Base-by-base conservation (phyloP, 768 basidiomycete genomes). In the Fistulinella prunicolor region DNA sequence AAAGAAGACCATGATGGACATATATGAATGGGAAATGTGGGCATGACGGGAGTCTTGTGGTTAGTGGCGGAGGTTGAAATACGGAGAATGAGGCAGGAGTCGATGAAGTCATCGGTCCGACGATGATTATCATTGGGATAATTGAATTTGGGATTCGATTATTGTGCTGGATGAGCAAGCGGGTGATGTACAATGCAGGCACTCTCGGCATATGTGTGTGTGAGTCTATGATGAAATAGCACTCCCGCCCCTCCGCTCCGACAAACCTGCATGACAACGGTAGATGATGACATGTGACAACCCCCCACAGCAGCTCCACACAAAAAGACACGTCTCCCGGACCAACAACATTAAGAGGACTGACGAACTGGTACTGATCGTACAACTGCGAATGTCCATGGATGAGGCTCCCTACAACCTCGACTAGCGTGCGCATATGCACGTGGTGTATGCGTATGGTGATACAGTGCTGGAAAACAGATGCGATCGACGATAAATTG, bases 391-490 rank as follows among this genome's bases (percentile, higher is more conserved):
- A 32, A 43, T 50, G 56, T 60, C 56, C 62, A 26, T 61, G 54
- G 30, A 9, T 22, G 44, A 26, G 32, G 30, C 38, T 17, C 26
- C 26, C 22, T n/a, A 46, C 32, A 41, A 49, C 36, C 46, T 51
- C 40, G 53, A 66, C 54, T 64, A 68, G 40, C 38, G 66, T 66
- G 65, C 65, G 48, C 56, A 58, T 66, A 67, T 65, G 67, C 67
- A 68, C 65, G 60, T 44, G 59, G 51, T 54, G 48, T 66, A 68
- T 44, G 55, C 29, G 61, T 66, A 66, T 67, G 63, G 50, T 68
- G 59, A 58, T 69, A 67, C 67, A 67, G 23, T 65, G 57, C 46
- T 43, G 43, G 39, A 54, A 47, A 56, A 54, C 55, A 57, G 55
- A 58, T 63, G 67, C 57, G 62, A 62, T 63, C 64, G 60, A 66